These are phyloP conservation scores for Groenewaldozyma auringiensis DNA, from an alignment of 1,139 yeast species.

Conservation along the genomic window DNA sequence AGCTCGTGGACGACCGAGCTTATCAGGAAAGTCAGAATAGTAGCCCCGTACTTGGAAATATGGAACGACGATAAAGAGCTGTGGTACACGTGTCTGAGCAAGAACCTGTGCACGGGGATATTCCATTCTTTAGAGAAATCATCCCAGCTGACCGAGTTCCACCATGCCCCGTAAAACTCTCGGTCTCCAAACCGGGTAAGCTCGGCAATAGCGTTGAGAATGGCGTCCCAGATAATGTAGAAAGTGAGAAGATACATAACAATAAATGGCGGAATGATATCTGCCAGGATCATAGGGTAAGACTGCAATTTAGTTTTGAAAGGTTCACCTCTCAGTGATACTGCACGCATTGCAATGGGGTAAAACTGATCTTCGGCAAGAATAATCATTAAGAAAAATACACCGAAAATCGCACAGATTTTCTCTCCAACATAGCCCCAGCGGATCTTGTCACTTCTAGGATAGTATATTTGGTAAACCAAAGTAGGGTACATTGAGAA, in stretches of 20 bases:
- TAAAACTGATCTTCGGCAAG: slow-evolving; percentile 73
- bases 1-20: slow-evolving; percentile 83
- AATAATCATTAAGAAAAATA: slow-evolving; percentile 71
- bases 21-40: slow-evolving; percentile 70
- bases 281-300: slow-evolving; percentile 60
- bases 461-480: slow-evolving; percentile 60
- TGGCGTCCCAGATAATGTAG: slow-evolving; percentile 91
- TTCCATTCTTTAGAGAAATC: slow-evolving; percentile 95
- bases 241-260: slow-evolving; percentile 70
- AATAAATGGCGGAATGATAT: slow-evolving; percentile 71
- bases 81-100: slow-evolving; percentile 89
- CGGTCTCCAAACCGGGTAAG: slow-evolving; percentile 80
- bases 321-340: slow-evolving; percentile 43
- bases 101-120: slow-evolving; percentile 85
- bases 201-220: slow-evolving; percentile 82
- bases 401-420: slow-evolving; percentile 74
- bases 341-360: slow-evolving; percentile 62
- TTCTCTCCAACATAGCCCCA: slow-evolving; percentile 67
- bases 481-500: slow-evolving; percentile 89
- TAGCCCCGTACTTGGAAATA: slow-evolving; percentile 59
- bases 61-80: slow-evolving; percentile 73
- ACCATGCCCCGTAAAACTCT: slow-evolving; percentile 93
- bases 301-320: slow-evolving; percentile 39
- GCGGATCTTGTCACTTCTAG: slow-evolving; percentile 63
- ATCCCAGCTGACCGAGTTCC: slow-evolving; percentile 94